These are phyloP conservation scores for Porphyrellus cyaneotinctus DNA, from an alignment of 768 basidiomycete genomes.

Conservation along the genomic window DNA sequence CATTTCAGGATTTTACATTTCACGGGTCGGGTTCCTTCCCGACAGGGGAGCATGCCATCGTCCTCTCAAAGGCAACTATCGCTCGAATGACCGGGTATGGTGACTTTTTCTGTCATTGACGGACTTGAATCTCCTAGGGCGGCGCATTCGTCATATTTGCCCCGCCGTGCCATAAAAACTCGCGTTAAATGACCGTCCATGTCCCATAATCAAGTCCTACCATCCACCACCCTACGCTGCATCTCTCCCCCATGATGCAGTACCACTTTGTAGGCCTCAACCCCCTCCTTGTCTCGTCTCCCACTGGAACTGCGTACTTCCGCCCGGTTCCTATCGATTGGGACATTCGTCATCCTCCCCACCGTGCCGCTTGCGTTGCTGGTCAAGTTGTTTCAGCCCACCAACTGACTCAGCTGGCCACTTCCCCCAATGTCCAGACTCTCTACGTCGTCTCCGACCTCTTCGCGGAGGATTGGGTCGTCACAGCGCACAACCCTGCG, in stretches of 20 bases:
- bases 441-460: constrained; percentile 46
- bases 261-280: constrained; percentile 15
- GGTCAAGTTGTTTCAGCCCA: constrained; percentile 3
- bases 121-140: background rate
- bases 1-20: constrained; percentile 1
- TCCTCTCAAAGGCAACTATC: constrained; percentile 14
- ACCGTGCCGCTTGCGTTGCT: constrained; percentile 15
- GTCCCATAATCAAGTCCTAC: background rate
- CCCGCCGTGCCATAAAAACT: constrained; percentile 17
- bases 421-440: constrained; percentile 35
- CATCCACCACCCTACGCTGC: background rate
- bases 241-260: constrained; percentile 11
- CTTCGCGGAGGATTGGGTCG: constrained; percentile 41
- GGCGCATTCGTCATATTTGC: background rate
- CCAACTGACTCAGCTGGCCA: constrained; percentile 41
- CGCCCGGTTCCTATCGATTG: constrained; percentile 36
- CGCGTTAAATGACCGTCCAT: background rate
- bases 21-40: background rate
- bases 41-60: background rate
- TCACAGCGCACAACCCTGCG: constrained; percentile 36
- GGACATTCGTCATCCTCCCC: constrained; percentile 48
- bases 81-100: constrained; percentile 6
- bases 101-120: background rate
- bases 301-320: constrained; percentile 9
- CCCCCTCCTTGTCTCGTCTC: constrained; percentile 13